These are phyloP conservation scores for Pseudevernia furfuracea DNA, from an alignment of 495 filamentous ascomycete species.

Conservation along the genomic window DNA sequence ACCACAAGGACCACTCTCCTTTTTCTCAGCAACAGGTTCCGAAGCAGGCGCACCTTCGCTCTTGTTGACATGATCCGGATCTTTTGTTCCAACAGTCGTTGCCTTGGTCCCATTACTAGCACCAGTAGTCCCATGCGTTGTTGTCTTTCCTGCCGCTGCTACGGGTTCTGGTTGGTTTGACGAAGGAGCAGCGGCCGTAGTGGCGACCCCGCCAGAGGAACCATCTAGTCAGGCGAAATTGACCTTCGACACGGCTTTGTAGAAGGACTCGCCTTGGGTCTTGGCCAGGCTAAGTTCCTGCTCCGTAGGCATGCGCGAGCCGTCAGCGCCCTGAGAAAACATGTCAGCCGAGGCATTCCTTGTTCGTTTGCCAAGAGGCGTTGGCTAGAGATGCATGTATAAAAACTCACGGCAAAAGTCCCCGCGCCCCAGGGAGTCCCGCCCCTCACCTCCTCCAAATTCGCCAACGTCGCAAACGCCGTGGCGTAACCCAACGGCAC, in stretches of 20 bases:
- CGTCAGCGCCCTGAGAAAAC: conserved; percentile 49
- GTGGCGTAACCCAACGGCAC: conserved; percentile 90
- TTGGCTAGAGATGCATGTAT: neutral
- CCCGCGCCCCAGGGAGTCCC: conserved; percentile 91
- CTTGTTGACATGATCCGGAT: neutral
- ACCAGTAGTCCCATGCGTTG: neutral
- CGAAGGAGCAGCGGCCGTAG: conserved; percentile 3
- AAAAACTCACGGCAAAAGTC: conserved; percentile 65
- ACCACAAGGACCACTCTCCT: conserved; percentile 56
- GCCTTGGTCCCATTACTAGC: neutral
- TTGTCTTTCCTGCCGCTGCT: neutral
- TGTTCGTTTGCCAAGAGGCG: neutral
- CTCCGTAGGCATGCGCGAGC: conserved; percentile 68
- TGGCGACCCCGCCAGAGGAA: neutral
- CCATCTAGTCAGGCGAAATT: conserved; percentile 79
- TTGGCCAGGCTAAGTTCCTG: conserved; percentile 71
- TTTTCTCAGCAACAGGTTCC: conserved; percentile 14
- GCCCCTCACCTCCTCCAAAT: conserved; percentile 71
- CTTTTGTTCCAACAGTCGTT: neutral
- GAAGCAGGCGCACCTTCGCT: neutral
- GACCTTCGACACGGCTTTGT: conserved; percentile 65
- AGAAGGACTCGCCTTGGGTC: conserved; percentile 81
- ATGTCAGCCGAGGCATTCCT: conserved; percentile 5
- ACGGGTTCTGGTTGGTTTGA: neutral
- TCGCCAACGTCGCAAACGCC: conserved; percentile 57